Conservation (phyloP, 2,329 filamentous ascomycete species). For the Zalaria obscura region DNA sequence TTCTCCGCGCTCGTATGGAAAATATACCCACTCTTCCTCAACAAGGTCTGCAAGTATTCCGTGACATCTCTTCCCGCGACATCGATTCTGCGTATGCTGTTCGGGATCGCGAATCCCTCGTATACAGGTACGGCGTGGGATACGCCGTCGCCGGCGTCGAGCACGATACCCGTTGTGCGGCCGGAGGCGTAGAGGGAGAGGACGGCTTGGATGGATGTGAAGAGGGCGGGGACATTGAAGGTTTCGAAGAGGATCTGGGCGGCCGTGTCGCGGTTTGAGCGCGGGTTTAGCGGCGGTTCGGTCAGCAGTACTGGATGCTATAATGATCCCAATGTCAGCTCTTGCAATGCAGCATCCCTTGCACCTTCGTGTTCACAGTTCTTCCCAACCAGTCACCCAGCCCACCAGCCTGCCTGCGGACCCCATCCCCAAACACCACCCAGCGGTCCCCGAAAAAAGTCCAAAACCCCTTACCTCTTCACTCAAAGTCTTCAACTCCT, state of each 20-base stretch:
- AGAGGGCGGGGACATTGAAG: slow-evolving; percentile 92
- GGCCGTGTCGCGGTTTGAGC: slow-evolving; percentile 87
- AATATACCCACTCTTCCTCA: slow-evolving; percentile 84
- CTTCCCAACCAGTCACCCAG: too few relatives aligned
- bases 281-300: slow-evolving; percentile 88
- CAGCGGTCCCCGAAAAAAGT: too few relatives aligned
- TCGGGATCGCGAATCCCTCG: slow-evolving; percentile 93
- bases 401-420: too few relatives aligned
- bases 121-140: slow-evolving; percentile 96
- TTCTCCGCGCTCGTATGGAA: slow-evolving; percentile 98
- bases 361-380: too few relatives aligned
- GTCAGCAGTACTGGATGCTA: slow-evolving; percentile 92
- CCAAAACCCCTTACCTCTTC: slow-evolving; percentile 58
- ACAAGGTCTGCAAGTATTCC: slow-evolving; percentile 78
- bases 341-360: too few relatives aligned
- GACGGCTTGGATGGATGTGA: slow-evolving; percentile 94
- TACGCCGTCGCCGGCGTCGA: slow-evolving; percentile 91
- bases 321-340: not conserved
- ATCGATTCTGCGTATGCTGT: slow-evolving; percentile 88
- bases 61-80: slow-evolving; percentile 93
- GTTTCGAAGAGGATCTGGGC: slow-evolving; percentile 98
- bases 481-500: slow-evolving; percentile 89
- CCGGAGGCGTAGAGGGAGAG: slow-evolving; percentile 92
- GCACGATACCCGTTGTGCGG: slow-evolving; percentile 86
- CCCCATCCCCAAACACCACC: too few relatives aligned